Evolutionary conservation across 768 basidiomycete genomes (phyloP).

Genomic region (Chiua virens): DNA sequence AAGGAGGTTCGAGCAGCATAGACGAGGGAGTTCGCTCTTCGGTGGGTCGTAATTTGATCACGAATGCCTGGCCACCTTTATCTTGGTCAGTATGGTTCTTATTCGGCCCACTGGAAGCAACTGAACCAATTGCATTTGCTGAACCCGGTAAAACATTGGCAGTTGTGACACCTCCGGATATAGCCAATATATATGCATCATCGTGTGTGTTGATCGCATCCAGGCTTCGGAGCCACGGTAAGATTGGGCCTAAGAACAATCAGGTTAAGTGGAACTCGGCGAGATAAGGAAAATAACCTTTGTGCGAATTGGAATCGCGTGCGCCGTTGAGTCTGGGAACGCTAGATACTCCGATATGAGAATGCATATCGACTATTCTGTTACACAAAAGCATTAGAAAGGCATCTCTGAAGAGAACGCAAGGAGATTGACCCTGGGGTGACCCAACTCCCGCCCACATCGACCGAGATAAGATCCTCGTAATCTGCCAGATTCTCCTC

Average conservation of each 20-base stretch:
- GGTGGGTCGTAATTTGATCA: conserved; percentile 50
- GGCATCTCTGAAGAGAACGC: conserved; percentile 22
- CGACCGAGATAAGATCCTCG: conserved; percentile 36
- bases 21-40: conserved; percentile 45
- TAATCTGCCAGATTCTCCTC: conserved; percentile 23
- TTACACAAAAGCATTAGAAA: conserved; percentile 32
- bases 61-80: conserved; percentile 50
- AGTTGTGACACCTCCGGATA: conserved; percentile 49
- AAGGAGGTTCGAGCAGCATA: conserved; percentile 52
- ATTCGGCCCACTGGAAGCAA: no score
- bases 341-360: conserved; percentile 45
- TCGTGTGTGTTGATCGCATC: conserved; percentile 50
- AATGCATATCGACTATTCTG: conserved; percentile 50
- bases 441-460: conserved; percentile 72
- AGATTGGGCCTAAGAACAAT: conserved; percentile 49
- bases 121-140: conserved; percentile 23
- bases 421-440: conserved; percentile 63
- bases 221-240: conserved; percentile 59
- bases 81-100: no score
- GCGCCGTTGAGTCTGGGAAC: conserved; percentile 33
- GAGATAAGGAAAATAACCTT: no score
- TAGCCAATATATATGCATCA: conserved; percentile 37
- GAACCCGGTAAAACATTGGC: conserved; percentile 51
- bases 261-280: no score
- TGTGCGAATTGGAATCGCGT: no score